Evolutionary conservation across 2,329 filamentous ascomycete species (phyloP), one percentile per base, ranked within the genome.

Genomic region (Sporothrix phasma): DNA sequence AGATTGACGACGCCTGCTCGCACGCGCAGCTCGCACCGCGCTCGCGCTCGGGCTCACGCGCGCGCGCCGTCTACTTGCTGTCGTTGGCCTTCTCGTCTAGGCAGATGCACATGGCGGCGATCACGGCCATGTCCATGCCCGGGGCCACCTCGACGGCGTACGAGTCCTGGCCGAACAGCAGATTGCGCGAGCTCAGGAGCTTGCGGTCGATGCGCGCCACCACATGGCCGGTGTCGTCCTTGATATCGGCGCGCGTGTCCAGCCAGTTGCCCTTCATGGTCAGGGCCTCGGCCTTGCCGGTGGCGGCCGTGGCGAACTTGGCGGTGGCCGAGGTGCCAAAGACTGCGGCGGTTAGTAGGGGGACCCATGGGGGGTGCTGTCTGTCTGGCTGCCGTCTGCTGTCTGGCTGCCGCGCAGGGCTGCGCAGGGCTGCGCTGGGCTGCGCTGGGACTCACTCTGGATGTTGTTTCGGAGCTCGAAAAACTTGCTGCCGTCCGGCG

Each of bases 61-160:
- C n/a, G n/a, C n/a, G n/a, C n/a, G 41, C 1, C 53, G 24, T 63
- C 58, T 65, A 61, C 6, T 59, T 64, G n/a, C n/a, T n/a, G 63
- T 83, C 79, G 56, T 84, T 82, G 64, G 86, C 82, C 76, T 81
- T 81, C 78, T 89, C 86, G 67, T 89, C 87, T 66, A 89, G 75
- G 66, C 82, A 85, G 61, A 90, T 84, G 70, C 85, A 89, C 70
- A 89, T 76, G 11, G 86, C 87, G 0, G 79, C 83, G 68, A 89
- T 81, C 54, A 89, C 70, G 3, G 84, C 81, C 73, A 88, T 79
- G 70, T 90, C 87, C 6, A 88, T 83, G 17, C 82, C 82, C 0
- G 86, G 84, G 1, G 85, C 85, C 5, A 89, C 79, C 0, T 78
- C 79, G 5, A 90, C 78, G 1, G 78, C 81, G 68, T 90, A 90